Evolutionary conservation across 2,329 filamentous ascomycete genomes (phyloP).

Genomic region (Aspergillus terreus): DNA sequence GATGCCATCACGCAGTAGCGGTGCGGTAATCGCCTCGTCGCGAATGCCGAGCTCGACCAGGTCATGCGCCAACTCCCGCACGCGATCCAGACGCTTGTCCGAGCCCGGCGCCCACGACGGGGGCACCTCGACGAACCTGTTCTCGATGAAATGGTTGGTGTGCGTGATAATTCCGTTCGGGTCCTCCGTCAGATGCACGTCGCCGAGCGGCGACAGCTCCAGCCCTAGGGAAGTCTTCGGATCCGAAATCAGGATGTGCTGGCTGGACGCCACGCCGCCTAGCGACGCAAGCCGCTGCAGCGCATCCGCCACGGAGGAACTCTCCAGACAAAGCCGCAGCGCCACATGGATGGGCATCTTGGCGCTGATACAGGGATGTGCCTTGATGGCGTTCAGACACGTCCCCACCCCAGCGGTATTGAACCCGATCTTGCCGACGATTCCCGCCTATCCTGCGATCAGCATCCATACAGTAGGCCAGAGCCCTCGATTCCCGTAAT

Average conservation of each 20-base stretch:
- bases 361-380: slow-evolving; percentile 50
- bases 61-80: slow-evolving; percentile 20
- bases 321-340: slow-evolving; percentile 55
- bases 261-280: slow-evolving; percentile 52
- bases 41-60: slow-evolving; percentile 18
- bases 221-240: slow-evolving; percentile 23
- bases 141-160: slow-evolving; percentile 44
- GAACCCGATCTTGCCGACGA: slow-evolving; percentile 64
- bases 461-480: background rate
- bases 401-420: slow-evolving; percentile 58
- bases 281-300: slow-evolving; percentile 41
- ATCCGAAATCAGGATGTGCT: slow-evolving; percentile 56
- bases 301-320: slow-evolving; percentile 45
- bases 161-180: slow-evolving; percentile 36
- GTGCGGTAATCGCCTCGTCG: slow-evolving; percentile 19
- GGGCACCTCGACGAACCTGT: slow-evolving; percentile 29
- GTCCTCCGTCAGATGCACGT: slow-evolving; percentile 34
- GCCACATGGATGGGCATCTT: slow-evolving; percentile 61
- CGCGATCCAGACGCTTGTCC: slow-evolving; percentile 27
- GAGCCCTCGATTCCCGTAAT: background rate
- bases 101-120: slow-evolving; percentile 31
- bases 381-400: slow-evolving; percentile 60
- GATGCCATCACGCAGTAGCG: slow-evolving; percentile 25
- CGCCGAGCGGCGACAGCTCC: slow-evolving; percentile 27
- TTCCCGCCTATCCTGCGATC: slow-evolving; percentile 39